A percentile compares a stretch with the other conserved stretches of the same genome.
These are phyloP conservation scores for Nigrospora sphaerica DNA, from an alignment of 2,329 filamentous ascomycete species.

Conservation along the genomic window DNA sequence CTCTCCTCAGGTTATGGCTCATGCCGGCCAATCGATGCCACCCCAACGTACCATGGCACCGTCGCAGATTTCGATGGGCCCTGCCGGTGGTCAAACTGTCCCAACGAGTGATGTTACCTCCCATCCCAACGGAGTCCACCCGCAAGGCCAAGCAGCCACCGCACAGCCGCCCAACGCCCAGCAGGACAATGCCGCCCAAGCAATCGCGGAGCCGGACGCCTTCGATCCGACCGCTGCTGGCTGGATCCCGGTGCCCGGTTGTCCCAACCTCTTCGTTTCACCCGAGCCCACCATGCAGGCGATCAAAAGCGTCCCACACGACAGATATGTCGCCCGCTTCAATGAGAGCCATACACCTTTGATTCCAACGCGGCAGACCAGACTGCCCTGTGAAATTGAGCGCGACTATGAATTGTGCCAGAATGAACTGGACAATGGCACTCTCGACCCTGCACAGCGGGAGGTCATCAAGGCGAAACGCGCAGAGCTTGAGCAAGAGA, in stretches of 20 bases:
- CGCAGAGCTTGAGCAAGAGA: constrained; percentile 3
- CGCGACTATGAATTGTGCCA: constrained; percentile 4
- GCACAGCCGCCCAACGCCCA: not conserved
- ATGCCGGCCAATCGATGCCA: no score
- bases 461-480: not conserved
- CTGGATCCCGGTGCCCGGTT: not conserved
- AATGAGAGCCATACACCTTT: constrained; percentile 1
- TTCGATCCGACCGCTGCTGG: not conserved
- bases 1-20: no score
- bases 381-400: constrained; percentile 4
- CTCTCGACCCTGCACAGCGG: not conserved
- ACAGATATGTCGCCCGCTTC: constrained; percentile 2
- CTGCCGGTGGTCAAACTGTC: no score
- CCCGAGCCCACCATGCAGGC: not conserved
- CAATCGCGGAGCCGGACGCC: no score
- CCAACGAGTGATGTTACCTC: no score
- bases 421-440: not conserved
- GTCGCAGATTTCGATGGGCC: no score
- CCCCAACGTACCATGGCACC: no score
- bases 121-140: no score
- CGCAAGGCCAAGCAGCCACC: not conserved
- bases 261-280: constrained; percentile 2
- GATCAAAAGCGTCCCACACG: not conserved
- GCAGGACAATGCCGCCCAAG: not conserved
- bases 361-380: constrained; percentile 1